phyloP scores from a whole-genome alignment of 2,329 filamentous ascomycete species.

The Fusarium brevicatenulatum region DNA sequence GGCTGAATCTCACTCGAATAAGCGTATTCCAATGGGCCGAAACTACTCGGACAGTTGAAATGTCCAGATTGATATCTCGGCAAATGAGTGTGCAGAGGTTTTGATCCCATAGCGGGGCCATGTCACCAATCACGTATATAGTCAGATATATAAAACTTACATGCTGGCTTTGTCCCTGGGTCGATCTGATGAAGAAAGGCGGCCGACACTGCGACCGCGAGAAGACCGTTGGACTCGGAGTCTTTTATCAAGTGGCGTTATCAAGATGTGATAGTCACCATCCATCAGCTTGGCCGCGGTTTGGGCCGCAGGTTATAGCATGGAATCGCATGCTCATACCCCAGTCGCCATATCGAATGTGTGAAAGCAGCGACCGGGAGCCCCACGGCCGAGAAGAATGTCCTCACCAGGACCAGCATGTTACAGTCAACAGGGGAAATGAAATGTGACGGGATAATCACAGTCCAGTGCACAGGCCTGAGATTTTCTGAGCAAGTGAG shows the following conservation, averaged over 20 bases:
- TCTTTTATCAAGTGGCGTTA: slow-evolving; percentile 37
- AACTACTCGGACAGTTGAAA: background rate
- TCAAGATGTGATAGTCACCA: slow-evolving; percentile 26
- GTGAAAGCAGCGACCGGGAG: slow-evolving; percentile 29
- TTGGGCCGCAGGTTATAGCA: slow-evolving; percentile 40
- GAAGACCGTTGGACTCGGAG: slow-evolving; percentile 2
- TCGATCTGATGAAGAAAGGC: slow-evolving; percentile 12
- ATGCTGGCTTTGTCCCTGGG: slow-evolving; percentile 5
- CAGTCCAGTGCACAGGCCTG: slow-evolving; percentile 4
- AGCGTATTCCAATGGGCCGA: background rate
- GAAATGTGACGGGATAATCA: slow-evolving; percentile 24
- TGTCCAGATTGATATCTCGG: background rate
- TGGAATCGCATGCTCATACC: slow-evolving; percentile 25
- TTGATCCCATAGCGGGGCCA: background rate
- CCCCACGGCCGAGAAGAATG: slow-evolving; percentile 27
- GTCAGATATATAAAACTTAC: slow-evolving; percentile 14
- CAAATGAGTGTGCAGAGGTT: background rate
- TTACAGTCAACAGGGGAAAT: slow-evolving; percentile 20
- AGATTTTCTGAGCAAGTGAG: slow-evolving; percentile 7
- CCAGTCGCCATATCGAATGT: slow-evolving; percentile 18
- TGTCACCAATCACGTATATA: background rate
- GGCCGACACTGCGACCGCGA: slow-evolving; percentile 20
- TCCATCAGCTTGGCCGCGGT: slow-evolving; percentile 38
- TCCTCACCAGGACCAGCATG: slow-evolving; percentile 24
- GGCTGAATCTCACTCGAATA: background rate